phyloP scores from a whole-genome alignment of 2,329 filamentous ascomycete genomes.

The Alternaria tenuissima region DNA sequence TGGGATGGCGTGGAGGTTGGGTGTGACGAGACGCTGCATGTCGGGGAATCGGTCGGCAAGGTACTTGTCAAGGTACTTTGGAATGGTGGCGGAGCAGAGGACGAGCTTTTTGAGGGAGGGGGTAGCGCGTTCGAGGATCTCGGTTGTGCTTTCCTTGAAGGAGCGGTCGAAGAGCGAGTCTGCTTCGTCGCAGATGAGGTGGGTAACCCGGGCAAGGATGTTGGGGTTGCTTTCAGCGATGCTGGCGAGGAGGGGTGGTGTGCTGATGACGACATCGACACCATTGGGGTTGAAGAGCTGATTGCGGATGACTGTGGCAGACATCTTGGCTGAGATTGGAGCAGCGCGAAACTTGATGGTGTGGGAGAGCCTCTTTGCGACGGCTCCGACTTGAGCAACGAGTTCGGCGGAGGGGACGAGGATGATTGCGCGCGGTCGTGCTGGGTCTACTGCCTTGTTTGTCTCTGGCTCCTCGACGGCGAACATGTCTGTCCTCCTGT shows the following conservation, averaged over 20 bases:
- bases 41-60: slow-evolving; percentile 83
- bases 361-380: slow-evolving; percentile 85
- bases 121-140: slow-evolving; percentile 80
- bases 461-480: slow-evolving; percentile 66
- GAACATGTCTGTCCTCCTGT: slow-evolving; percentile 60
- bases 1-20: slow-evolving; percentile 94
- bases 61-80: slow-evolving; percentile 84
- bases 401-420: slow-evolving; percentile 93
- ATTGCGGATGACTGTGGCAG: slow-evolving; percentile 80
- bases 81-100: slow-evolving; percentile 95
- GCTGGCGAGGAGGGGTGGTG: slow-evolving; percentile 86
- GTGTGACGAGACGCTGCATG: slow-evolving; percentile 86
- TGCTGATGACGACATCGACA: slow-evolving; percentile 85
- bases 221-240: slow-evolving; percentile 92
- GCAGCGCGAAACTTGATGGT: slow-evolving; percentile 86
- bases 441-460: slow-evolving; percentile 71
- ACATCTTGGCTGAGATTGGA: slow-evolving; percentile 79
- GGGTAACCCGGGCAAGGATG: slow-evolving; percentile 86
- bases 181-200: slow-evolving; percentile 92
- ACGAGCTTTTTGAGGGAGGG: slow-evolving; percentile 87
- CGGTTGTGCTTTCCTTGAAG: slow-evolving; percentile 82
- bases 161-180: slow-evolving; percentile 95
- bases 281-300: slow-evolving; percentile 82
- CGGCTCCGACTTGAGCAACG: slow-evolving; percentile 81
- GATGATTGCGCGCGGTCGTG: slow-evolving; percentile 82